phyloP scores from a whole-genome alignment of 164 flowering plant species.

The Cinnamomum micranthum region DNA sequence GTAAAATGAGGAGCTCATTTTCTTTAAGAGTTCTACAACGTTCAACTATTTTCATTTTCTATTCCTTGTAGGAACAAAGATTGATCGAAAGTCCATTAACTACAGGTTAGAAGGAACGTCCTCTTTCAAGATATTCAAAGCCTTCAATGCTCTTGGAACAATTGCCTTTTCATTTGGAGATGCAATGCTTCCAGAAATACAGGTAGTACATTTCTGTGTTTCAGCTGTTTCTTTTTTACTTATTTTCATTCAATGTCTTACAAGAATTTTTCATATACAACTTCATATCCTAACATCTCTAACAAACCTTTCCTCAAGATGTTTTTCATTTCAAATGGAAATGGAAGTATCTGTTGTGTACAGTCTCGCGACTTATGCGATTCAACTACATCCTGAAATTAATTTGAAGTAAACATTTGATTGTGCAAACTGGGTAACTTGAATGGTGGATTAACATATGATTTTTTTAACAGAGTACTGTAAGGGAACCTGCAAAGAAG shows the following conservation, averaged over 20 bases:
- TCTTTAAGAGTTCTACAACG: neutral
- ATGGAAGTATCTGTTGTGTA: neutral
- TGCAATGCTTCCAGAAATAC: constrained; percentile 74
- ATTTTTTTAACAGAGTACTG: constrained; percentile 35
- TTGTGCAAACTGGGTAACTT: neutral
- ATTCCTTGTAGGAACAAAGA: constrained; percentile 34
- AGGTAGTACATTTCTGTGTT: constrained; percentile 20
- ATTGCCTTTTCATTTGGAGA: constrained; percentile 74
- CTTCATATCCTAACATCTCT: neutral
- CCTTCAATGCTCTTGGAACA: constrained; percentile 56
- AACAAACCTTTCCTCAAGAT: too few relatives aligned
- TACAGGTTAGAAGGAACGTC: constrained; percentile 38
- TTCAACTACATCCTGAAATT: neutral
- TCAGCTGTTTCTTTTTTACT: neutral
- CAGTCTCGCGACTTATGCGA: neutral
- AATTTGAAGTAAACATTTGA: neutral
- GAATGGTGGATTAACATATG: neutral
- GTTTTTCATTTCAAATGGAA: neutral
- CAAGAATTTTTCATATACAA: neutral
- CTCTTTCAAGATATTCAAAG: constrained; percentile 33
- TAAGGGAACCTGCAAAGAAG: constrained; percentile 48
- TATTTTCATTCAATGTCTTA: neutral
- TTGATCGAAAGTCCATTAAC: constrained; percentile 36
- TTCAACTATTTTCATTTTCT: neutral
- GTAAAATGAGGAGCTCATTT: neutral